Evolutionary conservation across 495 filamentous ascomycete genomes (phyloP), one percentile per base, ranked within the genome.

Genomic region (Articulospora tetracladia): DNA sequence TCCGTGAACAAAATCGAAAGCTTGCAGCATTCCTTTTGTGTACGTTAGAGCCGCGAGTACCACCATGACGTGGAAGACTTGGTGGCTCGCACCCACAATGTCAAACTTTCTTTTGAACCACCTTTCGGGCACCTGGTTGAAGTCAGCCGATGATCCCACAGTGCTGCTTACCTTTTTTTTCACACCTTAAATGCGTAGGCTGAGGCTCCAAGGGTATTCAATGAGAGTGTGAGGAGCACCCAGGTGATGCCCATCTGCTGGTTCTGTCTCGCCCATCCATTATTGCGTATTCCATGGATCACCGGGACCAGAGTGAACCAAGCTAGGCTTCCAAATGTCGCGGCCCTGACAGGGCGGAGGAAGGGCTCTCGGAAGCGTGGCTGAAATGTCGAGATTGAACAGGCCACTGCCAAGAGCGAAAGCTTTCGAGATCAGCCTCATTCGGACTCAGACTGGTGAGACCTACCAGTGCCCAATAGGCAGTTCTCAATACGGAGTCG

Each of bases 21-120:
- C 75, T 25, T 64, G 59, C 6, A 81, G 39, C 30, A 81, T 68
- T 2, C 74, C 79, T 56, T 65, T 53, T 34, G 74, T 73, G 65
- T 79, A 77, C 7, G 69, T 64, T 17, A 82, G 56, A 0, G 73
- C 77, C 0, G 81, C 79, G 12, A 73, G 50, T 22, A 82, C 50
- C 1, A 83, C 77, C 66, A 73, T 66, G 19, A 82, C 51, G 53
- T 84, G 81, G 54, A 83, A 73, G 17, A 81, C 67, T 67, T 84
- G 80, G 60, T 82, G 80, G 36, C 77, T 82, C 13, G 71, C 73
- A 11, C 79, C 78, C 8, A 72, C 63, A 7, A 83, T 68, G 48
- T 83, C 79, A 56, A 79, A 82, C n/a, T 50, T 65, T 2, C 70
- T 61, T 17, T 74, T 76, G 41, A 61, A 75, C 71, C 72, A 76